A percentile compares a stretch with the other conserved stretches of the same genome.
Conservation (phyloP, 495 filamentous ascomycete genomes). For the Aspergillus sparsus region DNA sequence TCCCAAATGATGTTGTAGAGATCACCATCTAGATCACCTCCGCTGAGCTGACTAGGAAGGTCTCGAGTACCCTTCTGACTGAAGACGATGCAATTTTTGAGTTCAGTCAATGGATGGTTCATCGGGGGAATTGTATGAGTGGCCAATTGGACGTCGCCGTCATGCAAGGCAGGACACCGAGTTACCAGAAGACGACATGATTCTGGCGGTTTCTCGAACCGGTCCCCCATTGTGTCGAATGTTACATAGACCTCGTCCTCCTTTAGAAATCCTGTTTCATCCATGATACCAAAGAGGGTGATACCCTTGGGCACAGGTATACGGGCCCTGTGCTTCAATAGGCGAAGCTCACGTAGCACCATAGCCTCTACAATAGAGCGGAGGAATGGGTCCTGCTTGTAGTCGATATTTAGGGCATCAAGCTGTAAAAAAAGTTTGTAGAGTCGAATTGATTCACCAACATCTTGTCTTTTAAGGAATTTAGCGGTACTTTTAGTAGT, state of each 20-base stretch:
- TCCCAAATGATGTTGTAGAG: conserved; percentile 77
- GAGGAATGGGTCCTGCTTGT: conserved; percentile 65
- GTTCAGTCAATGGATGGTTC: conserved; percentile 57
- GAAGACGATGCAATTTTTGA: conserved; percentile 78
- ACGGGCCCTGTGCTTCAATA: conserved; percentile 73
- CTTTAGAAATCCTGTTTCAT: conserved; percentile 69
- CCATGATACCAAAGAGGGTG: conserved; percentile 78
- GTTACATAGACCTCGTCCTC: conserved; percentile 45
- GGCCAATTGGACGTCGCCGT: conserved; percentile 74
- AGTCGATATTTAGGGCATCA: conserved; percentile 55
- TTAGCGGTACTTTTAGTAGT: conserved; percentile 57
- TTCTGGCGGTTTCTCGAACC: conserved; percentile 14
- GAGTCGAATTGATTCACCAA: conserved; percentile 56
- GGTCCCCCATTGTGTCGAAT: conserved; percentile 19
- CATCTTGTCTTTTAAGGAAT: conserved; percentile 59
- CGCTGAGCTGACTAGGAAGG: conserved; percentile 72
- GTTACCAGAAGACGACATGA: conserved; percentile 58
- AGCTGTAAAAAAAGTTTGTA: conserved; percentile 59
- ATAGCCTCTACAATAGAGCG: conserved; percentile 62
- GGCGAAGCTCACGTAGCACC: conserved; percentile 62
- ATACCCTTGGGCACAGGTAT: conserved; percentile 69
- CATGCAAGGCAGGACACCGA: conserved; percentile 73
- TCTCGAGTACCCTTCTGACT: conserved; percentile 67
- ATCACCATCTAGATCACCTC: conserved; percentile 84
- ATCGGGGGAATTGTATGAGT: conserved; percentile 54